phyloP scores from a whole-genome alignment of 306 rosid species.

The Pueraria montana region DNA sequence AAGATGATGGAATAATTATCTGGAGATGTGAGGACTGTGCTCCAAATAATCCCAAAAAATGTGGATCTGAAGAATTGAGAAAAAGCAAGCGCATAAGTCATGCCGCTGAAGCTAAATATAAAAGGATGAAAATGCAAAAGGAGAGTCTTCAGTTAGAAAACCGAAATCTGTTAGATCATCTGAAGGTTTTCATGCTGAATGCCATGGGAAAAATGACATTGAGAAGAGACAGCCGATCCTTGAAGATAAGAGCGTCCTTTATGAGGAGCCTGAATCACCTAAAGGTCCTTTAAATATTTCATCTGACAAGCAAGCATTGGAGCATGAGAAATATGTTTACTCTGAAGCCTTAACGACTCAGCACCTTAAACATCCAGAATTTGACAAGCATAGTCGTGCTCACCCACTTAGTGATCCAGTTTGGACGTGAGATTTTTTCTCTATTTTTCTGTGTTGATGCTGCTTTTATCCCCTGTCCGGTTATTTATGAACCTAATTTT shows the following conservation, averaged over 20 bases:
- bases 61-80: conserved; percentile 13
- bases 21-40: conserved; percentile 54
- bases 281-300: neutral
- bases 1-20: conserved; percentile 37
- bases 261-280: conserved; percentile 16
- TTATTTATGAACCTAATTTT: neutral
- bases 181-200: conserved; percentile 18
- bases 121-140: conserved; percentile 37
- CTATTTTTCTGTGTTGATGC: conserved; percentile 7
- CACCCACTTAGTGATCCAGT: conserved; percentile 38
- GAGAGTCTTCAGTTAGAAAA: conserved; percentile 4
- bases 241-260: neutral
- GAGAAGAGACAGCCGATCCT: conserved; percentile 14
- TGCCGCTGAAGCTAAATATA: conserved; percentile 40
- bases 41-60: conserved; percentile 33
- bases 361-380: neutral
- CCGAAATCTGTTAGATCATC: conserved; percentile 11
- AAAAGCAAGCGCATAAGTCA: conserved; percentile 49
- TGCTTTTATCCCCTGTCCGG: neutral
- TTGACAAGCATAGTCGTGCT: conserved; percentile 25
- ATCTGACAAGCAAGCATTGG: neutral
- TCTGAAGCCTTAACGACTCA: neutral
- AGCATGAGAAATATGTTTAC: conserved; percentile 25
- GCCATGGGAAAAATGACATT: neutral
- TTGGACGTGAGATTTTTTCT: conserved; percentile 36